Conservation (phyloP, 2,329 filamentous ascomycete genomes). For the Myotisia sp. region DNA sequence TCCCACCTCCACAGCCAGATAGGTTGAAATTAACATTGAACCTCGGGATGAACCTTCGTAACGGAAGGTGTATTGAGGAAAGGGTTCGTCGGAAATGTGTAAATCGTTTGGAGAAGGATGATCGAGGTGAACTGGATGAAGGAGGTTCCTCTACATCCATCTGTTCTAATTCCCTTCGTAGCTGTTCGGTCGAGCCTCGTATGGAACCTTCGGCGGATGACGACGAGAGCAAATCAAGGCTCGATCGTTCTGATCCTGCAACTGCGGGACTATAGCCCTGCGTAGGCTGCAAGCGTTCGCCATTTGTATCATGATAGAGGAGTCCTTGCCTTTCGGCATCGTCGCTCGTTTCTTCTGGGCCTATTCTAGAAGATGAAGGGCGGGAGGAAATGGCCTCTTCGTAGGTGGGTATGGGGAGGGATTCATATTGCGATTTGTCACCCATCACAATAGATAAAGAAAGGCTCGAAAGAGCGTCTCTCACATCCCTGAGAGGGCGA, state of each 20-base stretch:
- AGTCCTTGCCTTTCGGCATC: conserved; percentile 67
- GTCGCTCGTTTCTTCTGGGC: conserved; percentile 48
- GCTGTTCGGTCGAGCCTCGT: conserved; percentile 44
- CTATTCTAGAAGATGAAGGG: conserved; percentile 37
- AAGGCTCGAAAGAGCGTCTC: conserved; percentile 16
- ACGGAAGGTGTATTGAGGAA: conserved; percentile 41
- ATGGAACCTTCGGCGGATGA: conserved; percentile 37
- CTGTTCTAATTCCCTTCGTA: conserved; percentile 74
- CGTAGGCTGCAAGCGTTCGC: conserved; percentile 23
- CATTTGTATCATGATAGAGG: conserved; percentile 40
- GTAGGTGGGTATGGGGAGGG: conserved; percentile 64
- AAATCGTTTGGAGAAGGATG: conserved; percentile 41
- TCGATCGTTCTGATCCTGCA: conserved; percentile 62
- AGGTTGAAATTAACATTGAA: conserved; percentile 26
- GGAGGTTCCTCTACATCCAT: conserved; percentile 66
- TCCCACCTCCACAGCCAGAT: conserved; percentile 19
- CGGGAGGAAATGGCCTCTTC: conserved; percentile 60
- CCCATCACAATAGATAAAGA: conserved; percentile 22
- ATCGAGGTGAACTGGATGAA: conserved; percentile 19
- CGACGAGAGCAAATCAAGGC: conserved; percentile 42
- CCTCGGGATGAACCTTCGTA: conserved; percentile 32
- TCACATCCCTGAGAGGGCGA: not conserved
- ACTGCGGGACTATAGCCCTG: conserved; percentile 58
- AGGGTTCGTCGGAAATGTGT: conserved; percentile 42
- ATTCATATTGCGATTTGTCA: conserved; percentile 45